Base-by-base conservation (phyloP, 2,329 filamentous ascomycete species). In the Calonectria pseudoreteaudii region DNA sequence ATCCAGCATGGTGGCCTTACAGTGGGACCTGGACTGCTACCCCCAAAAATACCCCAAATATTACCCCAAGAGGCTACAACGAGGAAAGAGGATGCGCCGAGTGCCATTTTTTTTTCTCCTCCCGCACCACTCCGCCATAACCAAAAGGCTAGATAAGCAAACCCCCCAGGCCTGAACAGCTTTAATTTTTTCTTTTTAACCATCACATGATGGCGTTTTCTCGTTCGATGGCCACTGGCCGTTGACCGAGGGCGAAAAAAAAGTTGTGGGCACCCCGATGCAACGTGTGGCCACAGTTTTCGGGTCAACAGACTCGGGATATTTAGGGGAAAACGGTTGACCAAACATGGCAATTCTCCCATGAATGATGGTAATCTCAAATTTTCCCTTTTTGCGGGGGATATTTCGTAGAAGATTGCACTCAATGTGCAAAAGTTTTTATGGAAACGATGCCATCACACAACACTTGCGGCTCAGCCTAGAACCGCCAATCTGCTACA, bases 241-340 rank as follows among this genome's bases (percentile, higher is more conserved):
- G 31, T 69, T 62, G 56, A 31, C 23, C 31, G 28, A 58, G 23
- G 41, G 44, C 14, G 18, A 26, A 20, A 52, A 47, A 58, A 47
- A 58, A 58, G 44, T 28, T 36, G 53, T 64, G 53, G 67, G 44
- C 67, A 58, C 67, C 18, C 38, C 47, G 53, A 64, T 69, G 67
- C 67, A 69, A 69, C 67, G 67, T 69, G 44, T 68, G 66, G 56
- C 23, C 56, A 23, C 67, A 23, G 23, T 16, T 47, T 44, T 68
- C 34, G 20, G 28, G 28, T 56, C 53, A 34, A 69, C 26, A 34
- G 67, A 34, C 67, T 69, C 53, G 53, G 66, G n/a, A 49, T 62
- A 62, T 52, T 26, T 26, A 69, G 56, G 53, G 41, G 49, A 50
- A 50, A 60, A 47, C 52, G 52, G 36, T 60, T 68, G 34, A 49